Evolutionary conservation across 2,329 filamentous ascomycete genomes (phyloP).

Genomic region (Fusarium compactum): DNA sequence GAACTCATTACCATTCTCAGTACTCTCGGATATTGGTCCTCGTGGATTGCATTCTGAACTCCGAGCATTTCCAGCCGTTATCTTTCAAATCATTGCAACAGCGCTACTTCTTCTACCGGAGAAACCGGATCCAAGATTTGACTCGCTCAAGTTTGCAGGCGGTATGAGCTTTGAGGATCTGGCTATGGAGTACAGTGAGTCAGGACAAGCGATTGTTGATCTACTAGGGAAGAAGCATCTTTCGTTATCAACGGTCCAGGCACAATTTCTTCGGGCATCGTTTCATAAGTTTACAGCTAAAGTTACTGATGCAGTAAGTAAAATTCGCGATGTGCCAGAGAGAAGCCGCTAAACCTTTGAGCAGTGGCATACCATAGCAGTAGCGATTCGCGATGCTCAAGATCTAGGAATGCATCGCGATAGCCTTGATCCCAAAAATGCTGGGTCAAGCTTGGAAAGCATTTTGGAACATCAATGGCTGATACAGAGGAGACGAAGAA

Average conservation of each 20-base stretch:
- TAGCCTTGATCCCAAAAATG: slow-evolving; percentile 63
- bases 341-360: background rate
- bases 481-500: slow-evolving; percentile 65
- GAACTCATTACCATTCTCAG: slow-evolving; percentile 65
- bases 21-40: slow-evolving; percentile 63
- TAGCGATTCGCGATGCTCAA: slow-evolving; percentile 71
- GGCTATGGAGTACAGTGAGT: slow-evolving; percentile 71
- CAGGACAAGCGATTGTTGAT: slow-evolving; percentile 64
- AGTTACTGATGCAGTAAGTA: slow-evolving; percentile 66
- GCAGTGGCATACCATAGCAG: slow-evolving; percentile 68
- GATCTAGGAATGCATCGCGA: slow-evolving; percentile 71
- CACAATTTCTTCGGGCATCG: slow-evolving; percentile 66
- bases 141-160: slow-evolving; percentile 68
- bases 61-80: slow-evolving; percentile 68
- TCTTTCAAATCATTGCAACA: slow-evolving; percentile 70
- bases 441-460: slow-evolving; percentile 59
- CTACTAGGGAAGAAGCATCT: slow-evolving; percentile 69
- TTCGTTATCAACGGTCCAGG: slow-evolving; percentile 67
- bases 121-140: slow-evolving; percentile 62
- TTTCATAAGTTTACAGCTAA: slow-evolving; percentile 71
- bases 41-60: slow-evolving; percentile 63
- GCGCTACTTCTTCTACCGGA: slow-evolving; percentile 65
- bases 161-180: slow-evolving; percentile 72
- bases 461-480: slow-evolving; percentile 69
- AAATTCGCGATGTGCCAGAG: background rate